Conservation (phyloP, 2,329 filamentous ascomycete genomes). For the Helotiales sp. region DNA sequence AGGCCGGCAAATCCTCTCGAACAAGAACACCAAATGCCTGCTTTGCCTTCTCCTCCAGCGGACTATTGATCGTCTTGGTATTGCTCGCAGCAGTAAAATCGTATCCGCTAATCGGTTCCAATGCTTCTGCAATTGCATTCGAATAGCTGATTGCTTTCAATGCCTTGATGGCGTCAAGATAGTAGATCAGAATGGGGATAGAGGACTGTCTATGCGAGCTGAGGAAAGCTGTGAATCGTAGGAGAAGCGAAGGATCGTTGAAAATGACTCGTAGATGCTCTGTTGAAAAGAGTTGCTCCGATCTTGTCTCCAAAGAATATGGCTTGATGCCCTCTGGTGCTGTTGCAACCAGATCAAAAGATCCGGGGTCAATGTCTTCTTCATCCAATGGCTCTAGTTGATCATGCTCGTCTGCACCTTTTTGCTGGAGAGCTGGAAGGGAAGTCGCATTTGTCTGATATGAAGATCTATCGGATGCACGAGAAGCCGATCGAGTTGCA, state of each 20-base stretch:
- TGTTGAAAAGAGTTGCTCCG: constrained; percentile 68
- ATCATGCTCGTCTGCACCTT: constrained; percentile 50
- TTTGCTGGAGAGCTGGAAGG: constrained; percentile 39
- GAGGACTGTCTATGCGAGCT: constrained; percentile 63
- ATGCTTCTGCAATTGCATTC: constrained; percentile 67
- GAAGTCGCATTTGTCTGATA: constrained; percentile 40
- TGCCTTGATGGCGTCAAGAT: constrained; percentile 73
- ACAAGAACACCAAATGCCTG: constrained; percentile 68
- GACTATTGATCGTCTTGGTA: constrained; percentile 59
- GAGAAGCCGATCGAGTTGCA: constrained; percentile 29
- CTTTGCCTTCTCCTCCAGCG: constrained; percentile 66
- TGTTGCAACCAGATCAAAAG: constrained; percentile 58
- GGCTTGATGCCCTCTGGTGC: constrained; percentile 42
- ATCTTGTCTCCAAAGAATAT: constrained; percentile 66
- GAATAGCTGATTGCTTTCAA: constrained; percentile 72
- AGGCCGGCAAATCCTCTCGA: constrained; percentile 72
- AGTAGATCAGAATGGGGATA: constrained; percentile 70
- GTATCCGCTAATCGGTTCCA: constrained; percentile 60
- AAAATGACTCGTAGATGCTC: constrained; percentile 71
- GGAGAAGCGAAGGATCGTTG: constrained; percentile 63
- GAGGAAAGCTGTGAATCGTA: constrained; percentile 71
- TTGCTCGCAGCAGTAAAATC: constrained; percentile 59
- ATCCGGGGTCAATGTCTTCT: constrained; percentile 57
- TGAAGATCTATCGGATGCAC: constrained; percentile 33
- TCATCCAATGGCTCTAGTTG: constrained; percentile 52